Evolutionary conservation across 495 filamentous ascomycete species (phyloP).

Genomic region (Trichoderma parareesei): DNA sequence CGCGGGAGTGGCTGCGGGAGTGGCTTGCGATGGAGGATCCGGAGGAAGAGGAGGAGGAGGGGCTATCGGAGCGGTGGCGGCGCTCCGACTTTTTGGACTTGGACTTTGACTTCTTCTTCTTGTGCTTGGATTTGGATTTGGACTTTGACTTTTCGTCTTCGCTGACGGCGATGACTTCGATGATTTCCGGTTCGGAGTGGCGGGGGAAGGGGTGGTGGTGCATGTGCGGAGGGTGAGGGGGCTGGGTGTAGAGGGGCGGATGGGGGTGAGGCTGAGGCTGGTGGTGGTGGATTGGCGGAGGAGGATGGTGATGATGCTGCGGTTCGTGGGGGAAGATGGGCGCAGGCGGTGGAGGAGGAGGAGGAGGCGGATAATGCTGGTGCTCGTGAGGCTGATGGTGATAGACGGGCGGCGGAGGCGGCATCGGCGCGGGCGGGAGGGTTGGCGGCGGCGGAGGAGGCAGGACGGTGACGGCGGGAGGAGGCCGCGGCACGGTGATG

Average conservation of each 20-base stretch:
- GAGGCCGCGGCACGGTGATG: conserved; percentile 16
- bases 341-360: too few species aligned
- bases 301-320: too few species aligned
- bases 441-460: conserved; percentile 20
- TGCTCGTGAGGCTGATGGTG: too few species aligned
- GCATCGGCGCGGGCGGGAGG: conserved; percentile 19
- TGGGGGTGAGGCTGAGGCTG: too few species aligned
- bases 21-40: conserved; percentile 19
- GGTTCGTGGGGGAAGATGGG: too few species aligned
- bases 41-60: too few species aligned
- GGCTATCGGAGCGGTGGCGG: conserved; percentile 19
- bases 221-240: conserved; percentile 18
- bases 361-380: too few species aligned
- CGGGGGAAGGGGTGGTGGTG: conserved; percentile 22
- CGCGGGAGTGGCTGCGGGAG: conserved; percentile 14
- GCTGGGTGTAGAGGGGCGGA: conserved; percentile 20
- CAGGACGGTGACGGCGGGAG: conserved; percentile 21
- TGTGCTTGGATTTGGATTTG: conserved; percentile 28
- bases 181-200: conserved; percentile 28
- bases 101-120: conserved; percentile 18
- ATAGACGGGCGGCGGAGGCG: conserved; percentile 19
- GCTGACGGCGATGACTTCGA: conserved; percentile 47
- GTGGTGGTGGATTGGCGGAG: too few species aligned
- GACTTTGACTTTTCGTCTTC: conserved; percentile 31
- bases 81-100: neutral